Evolutionary conservation across 164 flowering plant species (phyloP).

Genomic region (Kingdonia uniflora): DNA sequence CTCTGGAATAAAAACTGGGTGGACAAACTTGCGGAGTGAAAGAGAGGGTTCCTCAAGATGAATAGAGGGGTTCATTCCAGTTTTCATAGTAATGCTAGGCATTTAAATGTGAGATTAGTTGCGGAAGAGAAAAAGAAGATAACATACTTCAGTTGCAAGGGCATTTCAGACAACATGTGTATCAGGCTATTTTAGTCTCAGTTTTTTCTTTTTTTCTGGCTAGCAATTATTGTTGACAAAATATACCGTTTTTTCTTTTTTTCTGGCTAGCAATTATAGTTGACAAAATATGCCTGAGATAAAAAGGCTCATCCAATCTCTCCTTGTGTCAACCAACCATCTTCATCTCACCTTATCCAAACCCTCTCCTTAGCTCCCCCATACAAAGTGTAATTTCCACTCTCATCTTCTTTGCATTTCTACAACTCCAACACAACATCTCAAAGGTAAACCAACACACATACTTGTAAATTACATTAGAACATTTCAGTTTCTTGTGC

Average conservation of each 20-base stretch:
- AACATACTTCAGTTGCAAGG: too few species aligned
- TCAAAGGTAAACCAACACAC: constrained; percentile 6
- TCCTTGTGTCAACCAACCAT: constrained; percentile 24
- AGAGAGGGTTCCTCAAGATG: too few species aligned
- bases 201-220: constrained; percentile 1
- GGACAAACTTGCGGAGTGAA: too few species aligned
- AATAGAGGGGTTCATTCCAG: too few species aligned
- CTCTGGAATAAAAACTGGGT: too few species aligned
- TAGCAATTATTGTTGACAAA: constrained; percentile 4
- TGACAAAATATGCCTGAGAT: neutral
- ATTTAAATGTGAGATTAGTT: too few species aligned
- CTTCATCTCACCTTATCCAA: constrained; percentile 27
- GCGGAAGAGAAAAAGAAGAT: too few species aligned
- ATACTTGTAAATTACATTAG: neutral
- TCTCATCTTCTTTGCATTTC: constrained; percentile 9
- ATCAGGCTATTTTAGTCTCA: neutral
- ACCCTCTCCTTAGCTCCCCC: constrained; percentile 11
- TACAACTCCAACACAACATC: constrained; percentile 2
- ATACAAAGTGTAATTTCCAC: constrained; percentile 7
- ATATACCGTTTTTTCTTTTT: too few species aligned
- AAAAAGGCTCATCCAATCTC: constrained; percentile 10
- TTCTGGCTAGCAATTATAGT: constrained; percentile 7
- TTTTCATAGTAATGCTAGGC: too few species aligned
- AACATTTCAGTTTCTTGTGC: too few species aligned
- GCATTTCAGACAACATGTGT: too few species aligned